Evolutionary conservation across 768 basidiomycete species (phyloP).

Genomic region (Phylloporus arenicola): DNA sequence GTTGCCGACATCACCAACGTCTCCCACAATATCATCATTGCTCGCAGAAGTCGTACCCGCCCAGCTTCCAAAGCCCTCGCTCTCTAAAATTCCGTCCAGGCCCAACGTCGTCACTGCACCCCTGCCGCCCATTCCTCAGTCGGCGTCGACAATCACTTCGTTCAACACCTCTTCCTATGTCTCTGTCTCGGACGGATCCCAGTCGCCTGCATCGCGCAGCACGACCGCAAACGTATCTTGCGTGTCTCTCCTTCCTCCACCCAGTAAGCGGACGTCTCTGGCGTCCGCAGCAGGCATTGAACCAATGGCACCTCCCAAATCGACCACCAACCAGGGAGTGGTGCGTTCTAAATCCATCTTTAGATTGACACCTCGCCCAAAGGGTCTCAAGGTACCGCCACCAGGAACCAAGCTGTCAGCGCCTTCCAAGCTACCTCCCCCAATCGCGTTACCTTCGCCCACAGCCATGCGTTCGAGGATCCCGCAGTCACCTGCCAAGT

Average conservation of each 20-base stretch:
- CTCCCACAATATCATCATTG: conserved; percentile 15
- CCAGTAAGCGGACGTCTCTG: conserved; percentile 25
- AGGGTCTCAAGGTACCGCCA: conserved; percentile 15
- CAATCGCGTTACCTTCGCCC: conserved; percentile 4
- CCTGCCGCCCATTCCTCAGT: conserved; percentile 28
- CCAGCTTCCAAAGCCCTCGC: conserved; percentile 1
- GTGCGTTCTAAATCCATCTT: conserved; percentile 29
- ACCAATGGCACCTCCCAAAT: conserved; percentile 7
- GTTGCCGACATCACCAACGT: conserved; percentile 25
- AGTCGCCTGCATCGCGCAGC: conserved; percentile 14
- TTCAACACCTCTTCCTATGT: conserved; percentile 20
- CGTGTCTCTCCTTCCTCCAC: conserved; percentile 20
- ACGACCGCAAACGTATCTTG: conserved; percentile 13
- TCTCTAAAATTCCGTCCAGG: conserved; percentile 23
- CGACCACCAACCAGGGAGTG: neutral
- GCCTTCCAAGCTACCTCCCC: conserved; percentile 15
- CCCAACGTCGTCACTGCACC: conserved; percentile 2
- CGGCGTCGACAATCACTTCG: conserved; percentile 24
- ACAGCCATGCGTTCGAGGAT: conserved; percentile 13
- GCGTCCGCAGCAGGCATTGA: conserved; percentile 22
- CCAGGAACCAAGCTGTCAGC: neutral
- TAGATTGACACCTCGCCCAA: conserved; percentile 23
- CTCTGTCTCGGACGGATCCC: conserved; percentile 15
- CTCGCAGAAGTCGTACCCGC: conserved; percentile 1
- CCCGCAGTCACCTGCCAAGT: conserved; percentile 21